phyloP scores from a whole-genome alignment of 176 grass and related monocot genomes.

The Triticum monococcum region DNA sequence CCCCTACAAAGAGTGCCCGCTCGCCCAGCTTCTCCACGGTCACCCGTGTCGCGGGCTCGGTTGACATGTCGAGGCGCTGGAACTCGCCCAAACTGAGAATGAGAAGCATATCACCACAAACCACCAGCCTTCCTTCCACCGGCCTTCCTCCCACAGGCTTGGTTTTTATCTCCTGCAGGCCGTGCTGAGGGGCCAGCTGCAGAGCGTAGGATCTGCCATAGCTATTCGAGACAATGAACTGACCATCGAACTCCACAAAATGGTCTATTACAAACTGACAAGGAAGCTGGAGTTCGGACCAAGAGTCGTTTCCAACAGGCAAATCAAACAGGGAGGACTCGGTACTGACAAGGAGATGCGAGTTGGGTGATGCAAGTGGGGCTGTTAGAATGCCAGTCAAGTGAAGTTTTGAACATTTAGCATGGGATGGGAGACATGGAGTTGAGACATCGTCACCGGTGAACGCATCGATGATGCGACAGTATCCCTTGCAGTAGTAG shows the following conservation, averaged over 20 bases:
- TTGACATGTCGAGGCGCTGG: background rate
- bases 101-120: background rate
- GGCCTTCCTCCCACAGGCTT: too few relatives aligned
- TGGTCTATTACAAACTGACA: background rate
- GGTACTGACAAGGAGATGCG: background rate
- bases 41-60: background rate
- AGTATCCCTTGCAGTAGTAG: background rate
- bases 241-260: background rate
- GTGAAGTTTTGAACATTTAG: background rate
- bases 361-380: background rate
- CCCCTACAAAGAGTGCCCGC: background rate
- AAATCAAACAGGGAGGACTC: background rate
- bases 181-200: background rate
- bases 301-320: background rate
- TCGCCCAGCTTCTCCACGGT: background rate
- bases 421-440: conserved; percentile 8
- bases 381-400: conserved; percentile 4
- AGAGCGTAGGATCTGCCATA: background rate
- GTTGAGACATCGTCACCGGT: conserved; percentile 28
- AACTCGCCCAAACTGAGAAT: background rate
- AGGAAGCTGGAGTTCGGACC: background rate
- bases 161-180: background rate
- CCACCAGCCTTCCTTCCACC: background rate
- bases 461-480: conserved; percentile 34
- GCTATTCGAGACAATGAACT: background rate